Conservation (phyloP, 345 rosid species). For the Cochlearia excelsa region DNA sequence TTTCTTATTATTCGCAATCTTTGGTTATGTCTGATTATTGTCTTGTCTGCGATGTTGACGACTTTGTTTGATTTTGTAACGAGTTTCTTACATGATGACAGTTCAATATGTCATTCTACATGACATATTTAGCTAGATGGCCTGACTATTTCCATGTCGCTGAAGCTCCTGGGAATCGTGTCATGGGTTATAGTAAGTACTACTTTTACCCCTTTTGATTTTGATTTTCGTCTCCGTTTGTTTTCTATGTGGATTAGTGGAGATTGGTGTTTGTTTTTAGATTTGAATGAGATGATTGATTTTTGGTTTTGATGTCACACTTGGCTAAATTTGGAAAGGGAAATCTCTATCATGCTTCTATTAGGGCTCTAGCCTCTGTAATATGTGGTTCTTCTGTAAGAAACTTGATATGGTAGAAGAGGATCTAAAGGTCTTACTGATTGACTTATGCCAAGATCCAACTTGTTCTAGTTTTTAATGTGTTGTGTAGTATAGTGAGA, state of each 20-base stretch:
- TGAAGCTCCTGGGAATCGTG: constrained; percentile 65
- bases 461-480: neutral
- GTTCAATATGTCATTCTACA: constrained; percentile 96
- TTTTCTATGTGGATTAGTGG: neutral
- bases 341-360: neutral
- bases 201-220: neutral
- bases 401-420: constrained; percentile 8
- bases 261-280: neutral
- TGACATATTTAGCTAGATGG: constrained; percentile 97
- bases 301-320: constrained; percentile 1
- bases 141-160: constrained; percentile 96
- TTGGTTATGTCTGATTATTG: neutral
- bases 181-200: constrained; percentile 85
- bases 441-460: neutral
- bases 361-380: neutral
- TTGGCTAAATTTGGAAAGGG: neutral
- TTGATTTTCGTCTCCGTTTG: neutral
- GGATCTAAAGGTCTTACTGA: neutral
- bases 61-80: constrained; percentile 9
- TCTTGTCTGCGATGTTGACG: neutral
- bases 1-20: neutral
- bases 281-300: neutral
- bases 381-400: neutral
- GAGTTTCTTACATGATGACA: constrained; percentile 30
- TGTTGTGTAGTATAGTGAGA: neutral